These are phyloP conservation scores for Cornus kousa DNA, from an alignment of 148 eudicot species.

Conservation along the genomic window DNA sequence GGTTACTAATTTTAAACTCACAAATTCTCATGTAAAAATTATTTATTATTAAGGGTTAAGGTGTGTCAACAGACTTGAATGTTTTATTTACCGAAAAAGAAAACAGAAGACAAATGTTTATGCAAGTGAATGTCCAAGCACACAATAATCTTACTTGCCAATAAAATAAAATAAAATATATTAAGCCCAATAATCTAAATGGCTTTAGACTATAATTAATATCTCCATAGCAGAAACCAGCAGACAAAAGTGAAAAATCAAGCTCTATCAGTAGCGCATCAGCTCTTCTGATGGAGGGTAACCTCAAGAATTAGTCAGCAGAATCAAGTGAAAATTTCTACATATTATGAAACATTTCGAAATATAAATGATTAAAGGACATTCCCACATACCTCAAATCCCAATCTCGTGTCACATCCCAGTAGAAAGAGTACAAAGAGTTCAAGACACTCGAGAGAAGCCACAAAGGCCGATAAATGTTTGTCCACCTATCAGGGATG, in stretches of 20 bases:
- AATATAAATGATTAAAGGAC: not conserved
- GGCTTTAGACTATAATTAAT: too few species aligned
- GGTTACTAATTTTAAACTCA: too few species aligned
- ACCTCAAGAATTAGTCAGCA: not conserved
- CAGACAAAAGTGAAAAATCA: not conserved
- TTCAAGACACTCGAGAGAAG: conserved; percentile 75
- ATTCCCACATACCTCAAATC: conserved; percentile 75
- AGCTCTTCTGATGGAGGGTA: too few species aligned
- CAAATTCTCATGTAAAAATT: too few species aligned
- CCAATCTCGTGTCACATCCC: conserved; percentile 98
- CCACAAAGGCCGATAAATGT: conserved; percentile 87
- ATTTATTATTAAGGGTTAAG: too few species aligned
- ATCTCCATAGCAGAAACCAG: not conserved
- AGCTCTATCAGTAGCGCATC: not conserved
- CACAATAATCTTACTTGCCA: too few species aligned
- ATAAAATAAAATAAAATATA: too few species aligned
- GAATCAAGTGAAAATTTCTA: not conserved
- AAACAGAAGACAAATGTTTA: too few species aligned
- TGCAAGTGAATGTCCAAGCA: too few species aligned
- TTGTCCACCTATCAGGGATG: conserved; percentile 81
- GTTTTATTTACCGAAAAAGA: too few species aligned
- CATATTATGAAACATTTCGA: not conserved
- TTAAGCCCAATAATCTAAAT: too few species aligned
- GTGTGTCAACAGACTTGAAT: too few species aligned
- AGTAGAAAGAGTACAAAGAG: conserved; percentile 93